These are phyloP conservation scores for Coemansia sp. DNA, from an alignment of 192 early-diverging fungal species.

Conservation along the genomic window DNA sequence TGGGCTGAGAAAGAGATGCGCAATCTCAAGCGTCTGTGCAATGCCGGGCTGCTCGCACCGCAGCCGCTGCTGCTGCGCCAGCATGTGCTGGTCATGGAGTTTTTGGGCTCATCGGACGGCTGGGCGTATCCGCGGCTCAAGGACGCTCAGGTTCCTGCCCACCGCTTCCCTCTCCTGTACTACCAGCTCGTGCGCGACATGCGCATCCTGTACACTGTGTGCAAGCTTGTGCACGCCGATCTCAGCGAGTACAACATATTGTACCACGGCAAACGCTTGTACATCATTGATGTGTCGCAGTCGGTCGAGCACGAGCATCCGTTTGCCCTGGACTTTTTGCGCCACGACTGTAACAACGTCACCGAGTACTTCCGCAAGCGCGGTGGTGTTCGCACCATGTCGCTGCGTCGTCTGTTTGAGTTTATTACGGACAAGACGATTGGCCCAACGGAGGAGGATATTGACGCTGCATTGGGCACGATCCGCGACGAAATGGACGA, in stretches of 20 bases:
- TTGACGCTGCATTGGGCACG: constrained; percentile 68
- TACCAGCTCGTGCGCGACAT: constrained; percentile 82
- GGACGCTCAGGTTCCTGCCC: constrained; percentile 79
- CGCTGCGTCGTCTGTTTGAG: constrained; percentile 81
- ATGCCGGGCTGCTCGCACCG: constrained; percentile 84
- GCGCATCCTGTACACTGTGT: constrained; percentile 89
- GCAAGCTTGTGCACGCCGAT: constrained; percentile 96
- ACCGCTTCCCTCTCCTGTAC: constrained; percentile 72
- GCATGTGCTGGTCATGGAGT: constrained; percentile 95
- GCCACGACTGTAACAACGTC: constrained; percentile 92
- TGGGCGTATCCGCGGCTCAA: constrained; percentile 94
- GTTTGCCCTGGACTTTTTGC: constrained; percentile 90
- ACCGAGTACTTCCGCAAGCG: constrained; percentile 88
- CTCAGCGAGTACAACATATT: constrained; percentile 96
- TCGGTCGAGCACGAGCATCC: constrained; percentile 99
- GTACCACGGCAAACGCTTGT: constrained; percentile 76
- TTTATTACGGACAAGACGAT: constrained; percentile 72
- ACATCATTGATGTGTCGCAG: constrained; percentile 97
- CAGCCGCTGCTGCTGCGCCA: constrained; percentile 81
- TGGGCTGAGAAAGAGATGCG: constrained; percentile 99
- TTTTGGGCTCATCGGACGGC: constrained; percentile 86
- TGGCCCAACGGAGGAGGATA: constrained; percentile 58
- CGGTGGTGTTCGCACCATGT: constrained; percentile 66
- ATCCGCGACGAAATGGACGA: constrained; percentile 53
- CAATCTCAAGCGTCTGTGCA: constrained; percentile 87